Percentiles rank a stretch among this genome's conserved stretches.
phyloP scores from a whole-genome alignment of 2,329 filamentous ascomycete genomes.

The Phaeoacremonium minimum region DNA sequence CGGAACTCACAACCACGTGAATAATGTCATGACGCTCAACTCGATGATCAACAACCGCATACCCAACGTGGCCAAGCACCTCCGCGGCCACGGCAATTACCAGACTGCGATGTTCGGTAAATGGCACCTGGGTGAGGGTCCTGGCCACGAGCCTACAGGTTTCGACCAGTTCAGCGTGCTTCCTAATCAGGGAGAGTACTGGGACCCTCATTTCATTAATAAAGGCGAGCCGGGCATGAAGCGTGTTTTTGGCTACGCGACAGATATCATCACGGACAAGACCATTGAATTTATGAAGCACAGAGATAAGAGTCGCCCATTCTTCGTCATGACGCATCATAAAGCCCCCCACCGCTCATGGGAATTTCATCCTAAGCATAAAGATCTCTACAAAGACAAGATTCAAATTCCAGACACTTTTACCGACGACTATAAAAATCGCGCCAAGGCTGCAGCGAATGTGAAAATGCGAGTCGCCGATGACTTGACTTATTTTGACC shows the following conservation, averaged over 20 bases:
- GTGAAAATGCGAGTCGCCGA: constrained; percentile 49
- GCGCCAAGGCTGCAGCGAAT: constrained; percentile 40
- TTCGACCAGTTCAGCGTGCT: constrained; percentile 49
- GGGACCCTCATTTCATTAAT: constrained; percentile 45
- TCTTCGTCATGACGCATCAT: constrained; percentile 54
- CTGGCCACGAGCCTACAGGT: constrained; percentile 38
- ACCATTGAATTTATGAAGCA: constrained; percentile 33
- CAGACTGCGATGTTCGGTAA: constrained; percentile 49
- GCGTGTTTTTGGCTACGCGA: constrained; percentile 36
- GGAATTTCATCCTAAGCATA: constrained; percentile 45
- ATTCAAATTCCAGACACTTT: constrained; percentile 46
- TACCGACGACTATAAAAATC: constrained; percentile 49
- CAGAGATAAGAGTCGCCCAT: constrained; percentile 31
- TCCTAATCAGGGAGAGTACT: constrained; percentile 47
- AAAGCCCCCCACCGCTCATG: constrained; percentile 50
- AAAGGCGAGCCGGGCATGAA: constrained; percentile 27
- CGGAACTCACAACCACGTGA: constrained; percentile 49
- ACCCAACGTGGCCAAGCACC: constrained; percentile 47
- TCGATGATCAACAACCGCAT: constrained; percentile 42
- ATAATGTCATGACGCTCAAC: constrained; percentile 44
- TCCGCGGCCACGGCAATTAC: constrained; percentile 40
- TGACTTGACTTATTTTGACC: constrained; percentile 46
- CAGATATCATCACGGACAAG: constrained; percentile 49
- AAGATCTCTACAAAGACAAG: constrained; percentile 39
- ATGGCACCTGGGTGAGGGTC: constrained; percentile 48